Evolutionary conservation across 2,329 filamentous ascomycete species (phyloP).

Genomic region (Pochonia chlamydosporia): DNA sequence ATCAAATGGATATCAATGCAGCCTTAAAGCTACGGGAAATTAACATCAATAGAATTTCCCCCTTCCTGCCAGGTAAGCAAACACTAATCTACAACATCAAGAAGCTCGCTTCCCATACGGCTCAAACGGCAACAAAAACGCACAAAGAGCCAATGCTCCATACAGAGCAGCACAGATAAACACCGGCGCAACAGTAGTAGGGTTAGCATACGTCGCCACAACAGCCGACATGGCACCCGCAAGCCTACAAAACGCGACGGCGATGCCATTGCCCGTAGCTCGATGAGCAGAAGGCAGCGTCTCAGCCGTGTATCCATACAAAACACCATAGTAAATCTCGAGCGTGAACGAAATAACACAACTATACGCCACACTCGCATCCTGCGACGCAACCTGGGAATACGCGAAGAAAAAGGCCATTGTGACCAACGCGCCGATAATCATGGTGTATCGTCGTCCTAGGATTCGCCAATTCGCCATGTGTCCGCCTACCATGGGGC

Average conservation of each 20-base stretch:
- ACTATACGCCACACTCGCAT: constrained; percentile 23
- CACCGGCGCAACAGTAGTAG: constrained; percentile 52
- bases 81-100: too few relatives aligned
- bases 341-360: constrained; percentile 27
- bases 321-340: constrained; percentile 61
- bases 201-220: constrained; percentile 53
- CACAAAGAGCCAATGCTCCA: constrained; percentile 51
- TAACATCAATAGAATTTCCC: too few relatives aligned
- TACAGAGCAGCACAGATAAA: constrained; percentile 59
- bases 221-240: constrained; percentile 64
- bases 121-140: constrained; percentile 52
- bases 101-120: constrained; percentile 52
- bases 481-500: constrained; percentile 56
- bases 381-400: constrained; percentile 24
- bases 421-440: constrained; percentile 30
- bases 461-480: constrained; percentile 58
- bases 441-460: constrained; percentile 45
- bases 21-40: too few relatives aligned
- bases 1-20: too few relatives aligned
- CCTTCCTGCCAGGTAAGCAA: constrained; percentile 15
- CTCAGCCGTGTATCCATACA: constrained; percentile 45
- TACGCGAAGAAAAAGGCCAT: constrained; percentile 37
- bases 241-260: constrained; percentile 54
- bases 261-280: constrained; percentile 40
- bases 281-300: constrained; percentile 47